These are phyloP conservation scores for Aspergillaceae sp. DNA, from an alignment of 2,329 filamentous ascomycete genomes.

Conservation along the genomic window DNA sequence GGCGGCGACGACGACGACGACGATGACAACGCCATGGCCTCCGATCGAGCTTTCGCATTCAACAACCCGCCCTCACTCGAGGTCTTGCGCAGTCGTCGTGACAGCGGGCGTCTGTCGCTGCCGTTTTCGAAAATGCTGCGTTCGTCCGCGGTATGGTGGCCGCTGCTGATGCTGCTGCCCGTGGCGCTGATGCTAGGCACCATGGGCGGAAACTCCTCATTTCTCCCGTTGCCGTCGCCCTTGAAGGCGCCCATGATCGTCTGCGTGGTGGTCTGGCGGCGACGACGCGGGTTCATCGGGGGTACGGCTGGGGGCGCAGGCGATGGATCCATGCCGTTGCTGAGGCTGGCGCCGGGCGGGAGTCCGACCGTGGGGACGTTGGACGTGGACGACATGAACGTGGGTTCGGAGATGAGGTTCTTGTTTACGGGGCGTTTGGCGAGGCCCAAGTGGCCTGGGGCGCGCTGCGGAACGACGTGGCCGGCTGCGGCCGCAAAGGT, in stretches of 20 bases:
- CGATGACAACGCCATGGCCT: constrained; percentile 22
- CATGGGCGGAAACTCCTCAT: constrained; percentile 4
- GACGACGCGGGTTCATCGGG: constrained; percentile 49
- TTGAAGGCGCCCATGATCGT: constrained; percentile 33
- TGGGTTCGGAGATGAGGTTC: constrained; percentile 54
- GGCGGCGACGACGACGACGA: constrained; percentile 20
- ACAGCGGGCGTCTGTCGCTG: constrained; percentile 24
- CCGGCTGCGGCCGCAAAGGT: constrained; percentile 14
- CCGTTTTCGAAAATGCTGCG: constrained; percentile 40
- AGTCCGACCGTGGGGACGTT: constrained; percentile 52
- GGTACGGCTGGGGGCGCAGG: constrained; percentile 46
- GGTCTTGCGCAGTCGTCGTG: constrained; percentile 39
- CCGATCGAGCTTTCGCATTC: constrained; percentile 37
- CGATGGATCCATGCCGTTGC: constrained; percentile 41
- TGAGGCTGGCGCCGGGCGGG: constrained; percentile 47
- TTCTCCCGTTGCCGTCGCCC: constrained; percentile 17
- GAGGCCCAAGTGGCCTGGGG: constrained; percentile 20
- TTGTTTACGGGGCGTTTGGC: constrained; percentile 54
- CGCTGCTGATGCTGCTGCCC: constrained; percentile 3
- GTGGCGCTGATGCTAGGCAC: constrained; percentile 17
- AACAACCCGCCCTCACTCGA: constrained; percentile 45
- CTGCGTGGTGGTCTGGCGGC: constrained; percentile 40
- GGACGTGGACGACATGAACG: constrained; percentile 44
- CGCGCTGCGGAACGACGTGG: constrained; percentile 20
- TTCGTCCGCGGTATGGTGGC: constrained; percentile 16